These are phyloP conservation scores for Papiliotrema flavescens DNA, from an alignment of 1,284 basidiomycete species.

Conservation along the genomic window DNA sequence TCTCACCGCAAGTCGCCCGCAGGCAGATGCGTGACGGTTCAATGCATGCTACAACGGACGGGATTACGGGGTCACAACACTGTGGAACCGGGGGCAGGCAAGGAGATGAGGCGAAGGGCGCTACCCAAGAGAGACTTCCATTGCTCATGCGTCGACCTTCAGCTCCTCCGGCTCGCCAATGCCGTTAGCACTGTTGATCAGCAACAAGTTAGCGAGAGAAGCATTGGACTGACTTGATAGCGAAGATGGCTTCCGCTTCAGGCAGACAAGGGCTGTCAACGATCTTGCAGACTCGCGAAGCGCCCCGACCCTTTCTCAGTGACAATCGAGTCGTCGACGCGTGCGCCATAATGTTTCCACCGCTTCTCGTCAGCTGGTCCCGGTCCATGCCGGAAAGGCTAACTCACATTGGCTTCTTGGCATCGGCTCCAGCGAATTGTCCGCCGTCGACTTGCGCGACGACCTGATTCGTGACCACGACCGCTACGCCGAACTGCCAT, in stretches of 20 bases:
- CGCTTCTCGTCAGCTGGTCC: slow-evolving; percentile 44
- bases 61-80: background rate
- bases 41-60: background rate
- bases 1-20: background rate
- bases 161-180: slow-evolving; percentile 85
- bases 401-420: slow-evolving; percentile 81
- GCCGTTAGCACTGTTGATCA: slow-evolving; percentile 58
- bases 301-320: slow-evolving; percentile 87
- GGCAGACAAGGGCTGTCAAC: slow-evolving; percentile 98
- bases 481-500: slow-evolving; percentile 86
- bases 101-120: background rate
- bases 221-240: slow-evolving; percentile 62
- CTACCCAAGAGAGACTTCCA: background rate
- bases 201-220: background rate
- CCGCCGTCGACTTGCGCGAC: slow-evolving; percentile 96
- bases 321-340: slow-evolving; percentile 92
- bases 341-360: slow-evolving; percentile 94
- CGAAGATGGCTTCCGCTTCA: slow-evolving; percentile 93
- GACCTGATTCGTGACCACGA: slow-evolving; percentile 97
- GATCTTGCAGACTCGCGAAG: slow-evolving; percentile 92
- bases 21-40: background rate
- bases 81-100: background rate
- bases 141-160: slow-evolving; percentile 49
- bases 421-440: slow-evolving; percentile 78
- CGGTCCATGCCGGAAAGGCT: background rate